These are phyloP conservation scores for Centaurea solstitialis DNA, from an alignment of 129 eudicot species.

Conservation along the genomic window DNA sequence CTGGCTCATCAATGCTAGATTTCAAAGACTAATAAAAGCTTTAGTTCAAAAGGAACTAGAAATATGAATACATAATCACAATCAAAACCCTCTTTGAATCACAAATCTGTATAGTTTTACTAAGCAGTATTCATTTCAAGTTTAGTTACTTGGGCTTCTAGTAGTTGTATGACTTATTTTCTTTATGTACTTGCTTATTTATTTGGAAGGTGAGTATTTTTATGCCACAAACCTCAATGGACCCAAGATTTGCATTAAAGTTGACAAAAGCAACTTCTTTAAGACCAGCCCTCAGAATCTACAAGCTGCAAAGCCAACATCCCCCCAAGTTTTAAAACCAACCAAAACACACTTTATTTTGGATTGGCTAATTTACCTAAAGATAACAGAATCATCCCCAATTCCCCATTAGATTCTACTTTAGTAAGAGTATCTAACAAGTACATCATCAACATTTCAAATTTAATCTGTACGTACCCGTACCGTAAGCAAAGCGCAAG, in stretches of 20 bases:
- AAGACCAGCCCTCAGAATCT: slow-evolving; percentile 43
- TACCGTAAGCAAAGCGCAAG: slow-evolving; percentile 37
- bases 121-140: neutral
- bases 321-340: slow-evolving; percentile 32
- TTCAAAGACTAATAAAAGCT: neutral
- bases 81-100: neutral
- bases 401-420: slow-evolving; percentile 44
- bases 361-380: slow-evolving; percentile 36
- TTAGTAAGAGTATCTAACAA: slow-evolving; percentile 43
- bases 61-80: neutral
- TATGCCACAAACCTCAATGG: slow-evolving; percentile 41
- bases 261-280: slow-evolving; percentile 48
- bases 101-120: neutral
- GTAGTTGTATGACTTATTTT: slow-evolving; percentile 9
- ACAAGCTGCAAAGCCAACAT: slow-evolving; percentile 46
- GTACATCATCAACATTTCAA: slow-evolving; percentile 39
- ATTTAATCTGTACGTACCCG: slow-evolving; percentile 35
- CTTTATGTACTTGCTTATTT: slow-evolving; percentile 5
- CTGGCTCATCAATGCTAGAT: neutral
- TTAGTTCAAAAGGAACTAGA: neutral
- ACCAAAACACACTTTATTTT: slow-evolving; percentile 34
- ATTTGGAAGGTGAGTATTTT: slow-evolving; percentile 31
- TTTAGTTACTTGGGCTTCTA: neutral
- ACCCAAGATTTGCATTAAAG: slow-evolving; percentile 48
- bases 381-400: slow-evolving; percentile 37